Evolutionary conservation across 805 yeast genomes (phyloP), one percentile per base, ranked within the genome.

Genomic region (Pichia occidentalis): DNA sequence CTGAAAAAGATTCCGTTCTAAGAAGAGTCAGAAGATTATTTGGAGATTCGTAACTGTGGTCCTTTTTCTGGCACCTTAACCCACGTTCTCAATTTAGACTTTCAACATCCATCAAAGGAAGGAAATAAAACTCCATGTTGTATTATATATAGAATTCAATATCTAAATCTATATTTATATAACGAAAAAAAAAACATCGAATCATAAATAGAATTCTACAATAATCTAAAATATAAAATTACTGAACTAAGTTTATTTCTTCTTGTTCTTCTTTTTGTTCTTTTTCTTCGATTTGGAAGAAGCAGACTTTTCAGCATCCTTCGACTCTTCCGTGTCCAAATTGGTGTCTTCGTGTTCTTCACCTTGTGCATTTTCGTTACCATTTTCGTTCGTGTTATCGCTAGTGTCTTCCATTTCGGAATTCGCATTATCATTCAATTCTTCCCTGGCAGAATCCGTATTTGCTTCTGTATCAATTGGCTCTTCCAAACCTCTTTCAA

Each of bases 1-100:
- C 98, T 16, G 97, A 90, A 60, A 92, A 90, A 76, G 98, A 92
- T 63, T 82, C 95, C 16, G 87, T 92, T 28, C 71, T 92, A 63
- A 80, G 90, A 64, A 83, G 95, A 60, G 98, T 92, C 24, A 82
- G 95, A 68, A 79, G 95, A 59, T 67, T 92, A 47, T 88, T 90
- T 66, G 97, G 98, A 31, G 97, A 92, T 65, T 38, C 38, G 24
- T 39, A 32, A n/a, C n/a, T n/a, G n/a, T n/a, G n/a, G n/a, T n/a
- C n/a, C n/a, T 22, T 2, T 21, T n/a, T n/a, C n/a, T n/a, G n/a
- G n/a, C n/a, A n/a, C n/a, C n/a, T n/a, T n/a, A n/a, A n/a, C n/a
- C n/a, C n/a, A n/a, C n/a, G n/a, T n/a, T n/a, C n/a, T n/a, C n/a
- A n/a, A n/a, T n/a, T n/a, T n/a, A n/a, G n/a, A n/a, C n/a, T n/a